Percentiles rank a stretch among this genome's conserved stretches.
Evolutionary conservation across 176 grass and related monocot genomes (phyloP).

Genomic region (Carex cristatella): DNA sequence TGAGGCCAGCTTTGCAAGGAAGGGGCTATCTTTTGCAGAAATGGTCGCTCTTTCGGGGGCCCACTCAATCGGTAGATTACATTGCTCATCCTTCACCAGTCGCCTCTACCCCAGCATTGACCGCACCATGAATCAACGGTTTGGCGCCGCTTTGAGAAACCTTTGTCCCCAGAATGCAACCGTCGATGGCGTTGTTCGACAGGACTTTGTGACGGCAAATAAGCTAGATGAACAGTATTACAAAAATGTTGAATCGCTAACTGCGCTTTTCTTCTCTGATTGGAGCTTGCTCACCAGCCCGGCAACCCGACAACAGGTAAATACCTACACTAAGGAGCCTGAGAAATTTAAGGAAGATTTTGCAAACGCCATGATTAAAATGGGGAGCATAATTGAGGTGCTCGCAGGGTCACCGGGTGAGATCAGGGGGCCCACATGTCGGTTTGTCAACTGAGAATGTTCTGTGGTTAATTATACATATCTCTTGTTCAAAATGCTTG

Average conservation of each 20-base stretch:
- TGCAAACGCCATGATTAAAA: constrained; percentile 33
- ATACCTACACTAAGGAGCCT: constrained; percentile 8
- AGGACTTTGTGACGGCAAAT: constrained; percentile 17
- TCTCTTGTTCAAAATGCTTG: too few species aligned
- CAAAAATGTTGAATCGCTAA: constrained; percentile 26
- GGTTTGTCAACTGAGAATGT: background rate
- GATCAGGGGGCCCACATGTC: constrained; percentile 12
- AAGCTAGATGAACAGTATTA: constrained; percentile 38
- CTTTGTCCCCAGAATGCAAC: constrained; percentile 1
- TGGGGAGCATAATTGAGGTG: constrained; percentile 25
- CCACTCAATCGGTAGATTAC: constrained; percentile 28
- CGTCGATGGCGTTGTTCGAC: background rate
- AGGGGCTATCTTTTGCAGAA: constrained; percentile 11
- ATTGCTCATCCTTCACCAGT: constrained; percentile 31
- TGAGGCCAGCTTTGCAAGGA: constrained; percentile 1
- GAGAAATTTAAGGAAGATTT: constrained; percentile 29
- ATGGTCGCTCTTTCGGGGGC: constrained; percentile 31
- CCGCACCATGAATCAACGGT: constrained; percentile 15
- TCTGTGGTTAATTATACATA: too few species aligned
- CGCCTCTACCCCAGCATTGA: constrained; percentile 14
- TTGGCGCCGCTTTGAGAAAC: background rate
- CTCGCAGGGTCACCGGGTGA: constrained; percentile 6
- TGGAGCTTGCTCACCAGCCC: constrained; percentile 15
- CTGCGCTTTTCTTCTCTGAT: constrained; percentile 39
- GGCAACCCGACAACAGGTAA: background rate